Evolutionary conservation across 192 early-diverging fungal species (phyloP), one percentile per base, ranked within the genome.

Genomic region (Coemansia sp.): DNA sequence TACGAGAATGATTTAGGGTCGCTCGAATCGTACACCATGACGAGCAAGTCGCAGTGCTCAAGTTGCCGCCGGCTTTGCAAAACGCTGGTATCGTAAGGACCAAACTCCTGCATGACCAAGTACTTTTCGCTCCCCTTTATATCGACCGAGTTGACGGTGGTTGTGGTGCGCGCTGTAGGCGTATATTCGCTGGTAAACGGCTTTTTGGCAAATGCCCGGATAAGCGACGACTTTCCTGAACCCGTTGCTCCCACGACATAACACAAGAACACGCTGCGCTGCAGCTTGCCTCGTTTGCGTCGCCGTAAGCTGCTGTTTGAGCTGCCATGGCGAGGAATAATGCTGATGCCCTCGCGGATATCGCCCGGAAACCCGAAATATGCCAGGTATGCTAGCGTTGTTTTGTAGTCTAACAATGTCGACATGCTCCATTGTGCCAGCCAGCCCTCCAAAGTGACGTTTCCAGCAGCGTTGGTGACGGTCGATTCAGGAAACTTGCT

Each of bases 361-460:
- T 99, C 95, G 12, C 88, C 91, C 37, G 89, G 84, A 76, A 85
- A 99, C 11, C 97, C 97, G 36, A 99, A 88, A 68, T 97, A 99
- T 2, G 95, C 97, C 50, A 99, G 78, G 58, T 97, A 99, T 19
- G 89, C 83, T 35, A 99, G 74, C 3, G 95, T 96, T 8, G 88
- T 86, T 50, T 85, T 86, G 75, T 93, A 84, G 69, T 96, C 91
- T 37, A 97, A 71, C 41, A 96, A 80, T 5, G 97, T 98, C 1
- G 92, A 94, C 95, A 97, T 97, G 76, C 94, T 94, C 97, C 97
- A 99, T 64, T 97, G 95, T n/a, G 94, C 95, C 21, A 99, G 72
- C 80, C 94, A 99, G 14, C 95, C 94, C 68, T 96, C 94, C 47
- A 97, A 77, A 3, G 97, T 95, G 8, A 99, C 89, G 11, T 86